A percentile compares a stretch with the other conserved stretches of the same genome.
These are phyloP conservation scores for Russula lepida DNA, from an alignment of 768 basidiomycete genomes.

Conservation along the genomic window DNA sequence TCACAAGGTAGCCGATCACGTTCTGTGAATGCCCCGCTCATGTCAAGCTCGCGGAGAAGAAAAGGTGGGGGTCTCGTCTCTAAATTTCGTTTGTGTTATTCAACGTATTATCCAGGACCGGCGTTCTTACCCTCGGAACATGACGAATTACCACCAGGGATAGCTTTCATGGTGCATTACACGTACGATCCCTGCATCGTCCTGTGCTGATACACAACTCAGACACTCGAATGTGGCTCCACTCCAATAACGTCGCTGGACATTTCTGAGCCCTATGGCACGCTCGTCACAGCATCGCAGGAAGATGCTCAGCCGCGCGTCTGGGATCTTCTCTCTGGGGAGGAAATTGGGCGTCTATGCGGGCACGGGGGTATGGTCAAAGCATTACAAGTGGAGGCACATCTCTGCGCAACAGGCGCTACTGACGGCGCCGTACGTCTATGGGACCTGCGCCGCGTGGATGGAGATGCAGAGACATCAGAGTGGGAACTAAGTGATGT, in stretches of 20 bases:
- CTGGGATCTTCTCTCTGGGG: conserved; percentile 90
- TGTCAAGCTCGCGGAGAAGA: conserved; percentile 55
- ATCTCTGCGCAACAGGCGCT: conserved; percentile 83
- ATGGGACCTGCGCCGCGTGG: conserved; percentile 87
- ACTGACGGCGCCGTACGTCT: conserved; percentile 77
- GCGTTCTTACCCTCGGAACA: conserved; percentile 97
- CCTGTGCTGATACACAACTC: conserved; percentile 16
- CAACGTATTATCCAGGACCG: conserved; percentile 47
- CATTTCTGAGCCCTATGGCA: conserved; percentile 95
- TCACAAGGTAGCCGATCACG: conserved; percentile 27
- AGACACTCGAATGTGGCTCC: conserved; percentile 78
- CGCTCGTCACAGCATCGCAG: conserved; percentile 78
- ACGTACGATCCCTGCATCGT: neutral
- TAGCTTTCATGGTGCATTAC: conserved; percentile 91
- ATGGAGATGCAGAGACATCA: conserved; percentile 57
- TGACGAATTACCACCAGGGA: conserved; percentile 84
- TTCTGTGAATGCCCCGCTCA: conserved; percentile 35
- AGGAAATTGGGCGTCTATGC: conserved; percentile 74
- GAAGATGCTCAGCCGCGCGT: conserved; percentile 84
- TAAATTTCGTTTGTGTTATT: neutral
- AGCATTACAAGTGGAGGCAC: conserved; percentile 87
- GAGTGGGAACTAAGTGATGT: conserved; percentile 52
- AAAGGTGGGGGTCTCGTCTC: conserved; percentile 39
- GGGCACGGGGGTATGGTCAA: conserved; percentile 82
- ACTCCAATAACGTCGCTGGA: conserved; percentile 84